A percentile compares a stretch with the other conserved stretches of the same genome.
phyloP scores from a whole-genome alignment of 495 filamentous ascomycete genomes.

The Margaritispora aquatica region DNA sequence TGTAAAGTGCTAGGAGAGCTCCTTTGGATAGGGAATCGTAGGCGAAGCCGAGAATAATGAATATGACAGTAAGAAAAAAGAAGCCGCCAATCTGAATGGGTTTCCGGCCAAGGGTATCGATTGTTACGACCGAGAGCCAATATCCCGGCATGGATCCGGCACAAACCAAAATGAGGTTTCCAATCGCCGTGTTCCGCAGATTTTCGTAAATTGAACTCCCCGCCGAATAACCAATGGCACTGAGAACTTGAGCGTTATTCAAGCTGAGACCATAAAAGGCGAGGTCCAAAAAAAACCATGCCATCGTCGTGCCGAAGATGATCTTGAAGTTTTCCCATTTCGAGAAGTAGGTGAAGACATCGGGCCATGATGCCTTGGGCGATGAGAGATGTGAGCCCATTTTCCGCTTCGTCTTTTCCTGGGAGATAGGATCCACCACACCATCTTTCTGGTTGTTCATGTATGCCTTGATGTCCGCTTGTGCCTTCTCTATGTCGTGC shows the following conservation, averaged over 20 bases:
- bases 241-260: constrained; percentile 66
- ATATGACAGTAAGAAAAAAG: constrained; percentile 63
- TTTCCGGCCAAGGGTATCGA: constrained; percentile 73
- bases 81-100: constrained; percentile 77
- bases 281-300: constrained; percentile 65
- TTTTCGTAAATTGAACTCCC: constrained; percentile 51
- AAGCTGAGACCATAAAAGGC: constrained; percentile 63
- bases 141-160: constrained; percentile 77
- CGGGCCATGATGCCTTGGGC: constrained; percentile 59
- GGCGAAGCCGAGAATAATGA: constrained; percentile 68
- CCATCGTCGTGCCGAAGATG: constrained; percentile 69
- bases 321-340: constrained; percentile 70
- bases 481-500: constrained; percentile 64
- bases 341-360: constrained; percentile 57
- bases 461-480: constrained; percentile 61
- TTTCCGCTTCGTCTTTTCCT: constrained; percentile 24
- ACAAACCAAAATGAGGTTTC: constrained; percentile 68
- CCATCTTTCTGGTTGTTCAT: constrained; percentile 50
- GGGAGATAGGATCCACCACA: constrained; percentile 14
- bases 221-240: constrained; percentile 54
- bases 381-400: constrained; percentile 33
- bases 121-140: constrained; percentile 63
- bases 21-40: constrained; percentile 47
- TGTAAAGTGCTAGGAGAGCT: constrained; percentile 64
- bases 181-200: constrained; percentile 64